Evolutionary conservation across 768 basidiomycete genomes (phyloP), one percentile per base, ranked within the genome.

Genomic region (Trichaptum fuscoviolaceum): DNA sequence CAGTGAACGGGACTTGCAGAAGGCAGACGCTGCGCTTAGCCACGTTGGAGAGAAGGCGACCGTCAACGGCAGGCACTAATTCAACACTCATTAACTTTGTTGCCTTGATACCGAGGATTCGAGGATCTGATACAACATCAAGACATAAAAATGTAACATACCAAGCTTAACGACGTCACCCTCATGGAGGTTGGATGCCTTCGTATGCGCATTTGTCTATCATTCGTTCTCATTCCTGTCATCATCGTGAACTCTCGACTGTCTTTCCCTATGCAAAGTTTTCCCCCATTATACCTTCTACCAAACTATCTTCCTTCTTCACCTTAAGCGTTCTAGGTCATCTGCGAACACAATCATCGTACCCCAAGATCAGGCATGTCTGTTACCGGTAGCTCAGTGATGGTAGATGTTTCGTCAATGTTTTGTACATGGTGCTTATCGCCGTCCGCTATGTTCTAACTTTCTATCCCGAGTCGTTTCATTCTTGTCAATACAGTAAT

Each of bases 11-110:
- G 96, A 99, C 76, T 77, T 99, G 71, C 84, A 83, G 73, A 85
- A 85, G 77, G 96, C 96, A 3, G 95, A 99, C 71, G 92, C 89
- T 10, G 95, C 93, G 1, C 83, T 99, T 64, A 90, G 85, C 72
- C 85, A 87, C 71, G 82, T 86, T 42, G 77, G 77, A 57, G 75
- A 70, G 34, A 60, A 57, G 5, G 63, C 24, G 8, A 35, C 59
- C 24, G 52, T 42, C 66, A 65, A 63, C n/a, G 63, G 63, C 24
- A 52, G 42, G 42, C 42, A 52, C 20, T 52, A 52, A 20, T 52
- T 52, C 42, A 12, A 52, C 42, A 15, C 15, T 52, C 15, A 52
- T 52, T 7, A 36, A 36, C 42, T 12, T 12, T 3, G 42, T 52
- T 12, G 15, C 5, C 15, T 52, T 5, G 10, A 52, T 20, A 15